phyloP scores from a whole-genome alignment of 306 rosid species.

The Adenanthera pavonina region DNA sequence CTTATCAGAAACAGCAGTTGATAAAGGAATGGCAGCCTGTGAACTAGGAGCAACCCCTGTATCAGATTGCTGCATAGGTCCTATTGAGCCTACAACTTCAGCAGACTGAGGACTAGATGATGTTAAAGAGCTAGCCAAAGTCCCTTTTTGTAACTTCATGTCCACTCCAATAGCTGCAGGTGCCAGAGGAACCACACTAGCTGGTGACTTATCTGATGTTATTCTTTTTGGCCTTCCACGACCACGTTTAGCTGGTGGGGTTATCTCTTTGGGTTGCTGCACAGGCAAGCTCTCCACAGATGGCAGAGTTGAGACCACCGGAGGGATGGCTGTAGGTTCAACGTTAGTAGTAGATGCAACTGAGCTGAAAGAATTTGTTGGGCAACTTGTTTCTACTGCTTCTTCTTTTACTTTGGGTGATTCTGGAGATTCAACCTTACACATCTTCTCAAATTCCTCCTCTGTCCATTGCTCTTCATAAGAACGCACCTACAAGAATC shows the following conservation, averaged over 20 bases:
- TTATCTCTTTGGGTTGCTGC: conserved; percentile 67
- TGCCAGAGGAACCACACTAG: conserved; percentile 47
- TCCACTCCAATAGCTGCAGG: conserved; percentile 58
- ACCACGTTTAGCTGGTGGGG: conserved; percentile 91
- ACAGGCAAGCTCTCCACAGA: conserved; percentile 56
- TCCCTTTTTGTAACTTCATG: conserved; percentile 52
- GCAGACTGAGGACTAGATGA: conserved; percentile 52
- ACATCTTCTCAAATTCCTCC: conserved; percentile 97
- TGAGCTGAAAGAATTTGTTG: conserved; percentile 51
- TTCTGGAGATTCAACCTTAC: conserved; percentile 79
- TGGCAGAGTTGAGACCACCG: conserved; percentile 47
- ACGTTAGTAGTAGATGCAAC: conserved; percentile 47
- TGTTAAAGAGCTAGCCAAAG: conserved; percentile 47
- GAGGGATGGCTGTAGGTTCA: conserved; percentile 52
- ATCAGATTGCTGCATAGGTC: conserved; percentile 45
- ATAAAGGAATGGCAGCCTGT: conserved; percentile 46
- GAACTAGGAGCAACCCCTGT: conserved; percentile 47
- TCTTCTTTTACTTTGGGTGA: conserved; percentile 74
- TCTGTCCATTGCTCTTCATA: conserved; percentile 99
- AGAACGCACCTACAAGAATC: conserved; percentile 77
- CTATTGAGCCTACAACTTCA: conserved; percentile 44
- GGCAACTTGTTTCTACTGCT: conserved; percentile 45
- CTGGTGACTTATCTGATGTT: conserved; percentile 58
- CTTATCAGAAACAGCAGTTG: conserved; percentile 50
- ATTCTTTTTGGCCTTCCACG: conserved; percentile 97